Evolutionary conservation across 768 basidiomycete species (phyloP).

Genomic region (Candolleomyces aberdarensis): DNA sequence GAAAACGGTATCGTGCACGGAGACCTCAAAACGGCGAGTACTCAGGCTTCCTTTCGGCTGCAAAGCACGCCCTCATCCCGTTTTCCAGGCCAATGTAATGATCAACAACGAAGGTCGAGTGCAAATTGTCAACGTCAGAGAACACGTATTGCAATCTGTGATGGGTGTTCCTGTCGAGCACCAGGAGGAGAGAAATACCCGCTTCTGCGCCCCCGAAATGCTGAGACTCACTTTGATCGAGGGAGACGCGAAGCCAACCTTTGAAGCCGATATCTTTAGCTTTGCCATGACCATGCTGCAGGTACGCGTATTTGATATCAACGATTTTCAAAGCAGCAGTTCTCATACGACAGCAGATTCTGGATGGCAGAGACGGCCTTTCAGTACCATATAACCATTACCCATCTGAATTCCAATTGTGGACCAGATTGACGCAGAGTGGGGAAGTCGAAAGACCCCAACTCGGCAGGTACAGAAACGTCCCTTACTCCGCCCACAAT

Average conservation of each 20-base stretch:
- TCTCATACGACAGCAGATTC: background rate
- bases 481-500: background rate
- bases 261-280: background rate
- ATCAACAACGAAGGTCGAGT: background rate
- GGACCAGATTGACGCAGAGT: background rate
- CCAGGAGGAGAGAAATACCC: background rate
- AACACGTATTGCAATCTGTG: background rate
- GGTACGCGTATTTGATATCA: background rate
- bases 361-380: background rate
- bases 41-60: background rate
- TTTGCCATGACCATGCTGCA: background rate
- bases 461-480: background rate
- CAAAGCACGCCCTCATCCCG: background rate
- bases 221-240: background rate
- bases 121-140: background rate
- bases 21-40: background rate
- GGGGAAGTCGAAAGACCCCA: background rate
- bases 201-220: background rate
- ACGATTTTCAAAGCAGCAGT: background rate
- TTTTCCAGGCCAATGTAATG: background rate
- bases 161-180: background rate
- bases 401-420: background rate
- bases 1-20: background rate
- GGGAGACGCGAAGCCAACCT: background rate
- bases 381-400: background rate